Conservation (phyloP, 2,329 filamentous ascomycete species). For the Raffaelea deltoideospora region DNA sequence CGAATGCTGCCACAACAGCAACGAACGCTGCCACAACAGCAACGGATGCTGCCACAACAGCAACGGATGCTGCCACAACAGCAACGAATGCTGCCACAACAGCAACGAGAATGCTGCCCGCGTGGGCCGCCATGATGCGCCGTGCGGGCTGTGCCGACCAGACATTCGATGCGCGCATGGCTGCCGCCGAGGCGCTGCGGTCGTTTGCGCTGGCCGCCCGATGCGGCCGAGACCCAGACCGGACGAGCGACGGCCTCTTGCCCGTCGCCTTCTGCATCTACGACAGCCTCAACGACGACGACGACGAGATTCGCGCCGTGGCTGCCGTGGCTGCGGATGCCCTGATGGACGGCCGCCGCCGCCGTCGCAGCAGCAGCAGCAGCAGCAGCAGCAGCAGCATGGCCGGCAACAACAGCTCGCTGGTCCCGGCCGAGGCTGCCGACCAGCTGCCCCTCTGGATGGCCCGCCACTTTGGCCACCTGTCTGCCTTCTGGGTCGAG, state of each 20-base stretch:
- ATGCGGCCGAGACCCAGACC: constrained; percentile 1
- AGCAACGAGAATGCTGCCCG: no score
- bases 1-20: no score
- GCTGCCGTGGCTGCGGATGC: constrained; percentile 35
- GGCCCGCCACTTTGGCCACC: constrained; percentile 17
- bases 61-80: no score
- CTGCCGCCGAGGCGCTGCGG: constrained; percentile 39
- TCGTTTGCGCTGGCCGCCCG: constrained; percentile 22
- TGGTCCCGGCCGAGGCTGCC: constrained; percentile 33
- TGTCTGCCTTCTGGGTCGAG: constrained; percentile 21
- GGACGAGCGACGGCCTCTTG: constrained; percentile 22
- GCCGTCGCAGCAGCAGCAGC: not conserved
- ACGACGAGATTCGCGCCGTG: constrained; percentile 67
- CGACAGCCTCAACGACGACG: constrained; percentile 72
- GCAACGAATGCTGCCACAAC: no score
- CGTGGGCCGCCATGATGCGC: constrained; percentile 35
- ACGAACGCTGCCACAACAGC: no score
- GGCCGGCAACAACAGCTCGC: constrained; percentile 24
- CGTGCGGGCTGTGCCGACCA: constrained; percentile 32
- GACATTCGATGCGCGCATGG: constrained; percentile 50
- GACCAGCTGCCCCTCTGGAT: constrained; percentile 29
- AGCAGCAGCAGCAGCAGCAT: not conserved
- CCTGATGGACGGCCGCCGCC: no score
- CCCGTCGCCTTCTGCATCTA: constrained; percentile 52
- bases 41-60: no score